Conservation (phyloP, 1,139 yeast species). For the Hyphopichia pseudoburtonii region DNA sequence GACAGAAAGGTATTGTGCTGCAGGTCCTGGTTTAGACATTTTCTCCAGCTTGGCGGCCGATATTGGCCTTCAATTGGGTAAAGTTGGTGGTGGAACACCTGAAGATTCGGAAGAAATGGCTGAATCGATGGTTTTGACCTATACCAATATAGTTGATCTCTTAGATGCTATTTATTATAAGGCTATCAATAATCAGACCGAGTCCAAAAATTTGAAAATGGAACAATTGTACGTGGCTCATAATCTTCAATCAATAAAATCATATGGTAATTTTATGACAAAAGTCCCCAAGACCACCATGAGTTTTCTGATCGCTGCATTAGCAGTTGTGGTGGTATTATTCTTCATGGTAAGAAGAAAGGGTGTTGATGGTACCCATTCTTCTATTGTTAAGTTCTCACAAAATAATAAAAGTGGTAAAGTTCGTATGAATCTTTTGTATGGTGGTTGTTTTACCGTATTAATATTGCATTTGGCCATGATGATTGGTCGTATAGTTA, state of each 20-base stretch:
- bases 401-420: background rate
- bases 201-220: constrained; percentile 2
- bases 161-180: constrained; percentile 16
- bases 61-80: constrained; percentile 48
- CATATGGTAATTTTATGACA: constrained; percentile 4
- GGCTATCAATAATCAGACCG: constrained; percentile 4
- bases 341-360: background rate
- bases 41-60: constrained; percentile 48
- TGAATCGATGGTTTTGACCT: constrained; percentile 39
- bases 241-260: background rate
- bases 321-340: background rate
- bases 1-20: constrained; percentile 28
- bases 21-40: constrained; percentile 45
- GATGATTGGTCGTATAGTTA: background rate
- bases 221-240: constrained; percentile 4
- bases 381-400: background rate
- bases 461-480: constrained; percentile 1
- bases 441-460: background rate
- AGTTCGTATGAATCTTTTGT: background rate
- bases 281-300: background rate
- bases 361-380: background rate
- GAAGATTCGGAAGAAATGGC: constrained; percentile 39
- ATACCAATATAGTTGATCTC: constrained; percentile 18
- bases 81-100: constrained; percentile 40
- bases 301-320: background rate